Percentiles rank a stretch among this genome's conserved stretches.
phyloP scores from a whole-genome alignment of 164 flowering plant genomes.

The Magnolia officinalis region DNA sequence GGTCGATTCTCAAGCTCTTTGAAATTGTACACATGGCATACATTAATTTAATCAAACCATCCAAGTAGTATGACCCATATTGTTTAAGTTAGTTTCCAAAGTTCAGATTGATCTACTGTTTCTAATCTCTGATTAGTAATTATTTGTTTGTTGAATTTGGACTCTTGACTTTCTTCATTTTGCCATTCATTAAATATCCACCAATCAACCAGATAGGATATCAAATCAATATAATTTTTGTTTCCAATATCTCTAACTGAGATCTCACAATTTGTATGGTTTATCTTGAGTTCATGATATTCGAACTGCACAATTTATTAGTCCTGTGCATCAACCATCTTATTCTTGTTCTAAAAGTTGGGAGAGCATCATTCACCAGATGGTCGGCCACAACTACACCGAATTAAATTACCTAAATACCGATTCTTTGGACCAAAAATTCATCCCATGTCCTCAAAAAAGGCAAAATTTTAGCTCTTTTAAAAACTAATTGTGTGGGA shows the following conservation, averaged over 20 bases:
- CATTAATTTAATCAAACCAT: neutral
- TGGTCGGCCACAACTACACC: neutral
- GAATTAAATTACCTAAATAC: neutral
- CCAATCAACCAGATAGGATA: neutral
- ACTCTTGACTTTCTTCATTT: neutral
- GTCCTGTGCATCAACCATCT: no score
- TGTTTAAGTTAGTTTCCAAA: neutral
- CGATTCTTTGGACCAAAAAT: no score
- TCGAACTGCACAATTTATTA: neutral
- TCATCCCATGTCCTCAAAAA: neutral
- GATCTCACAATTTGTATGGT: neutral
- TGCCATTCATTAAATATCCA: neutral
- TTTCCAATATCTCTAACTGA: neutral
- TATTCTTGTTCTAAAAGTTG: neutral
- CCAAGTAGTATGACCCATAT: neutral
- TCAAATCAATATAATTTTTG: neutral
- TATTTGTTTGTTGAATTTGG: neutral
- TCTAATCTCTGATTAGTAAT: neutral
- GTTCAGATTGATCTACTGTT: neutral
- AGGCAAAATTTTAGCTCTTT: neutral
- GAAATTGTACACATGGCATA: no score
- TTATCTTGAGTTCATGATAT: neutral
- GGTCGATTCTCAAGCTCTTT: no score
- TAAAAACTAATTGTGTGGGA: neutral
- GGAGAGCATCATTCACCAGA: neutral